Base-by-base conservation (phyloP, 2,329 filamentous ascomycete genomes). In the Graphium sp. region DNA sequence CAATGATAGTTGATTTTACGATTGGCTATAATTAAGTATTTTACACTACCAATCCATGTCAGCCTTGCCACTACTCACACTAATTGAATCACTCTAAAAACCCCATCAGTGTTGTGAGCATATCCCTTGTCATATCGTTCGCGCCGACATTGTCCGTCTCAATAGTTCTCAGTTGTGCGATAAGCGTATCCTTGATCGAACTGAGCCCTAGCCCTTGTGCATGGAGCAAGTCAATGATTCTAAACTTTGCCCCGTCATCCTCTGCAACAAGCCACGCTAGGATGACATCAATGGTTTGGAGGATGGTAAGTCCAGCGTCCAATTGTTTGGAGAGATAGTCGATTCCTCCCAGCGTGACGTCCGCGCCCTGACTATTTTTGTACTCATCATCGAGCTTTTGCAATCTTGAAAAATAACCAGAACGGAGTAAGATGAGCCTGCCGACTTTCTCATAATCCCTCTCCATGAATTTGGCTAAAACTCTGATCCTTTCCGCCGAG, bases 401-500 rank as follows among this genome's bases (percentile, higher is more conserved):
- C 1, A 81, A 72, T 0, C 61, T 55, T 1, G 53, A 56, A 2
- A 91, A 52, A 45, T 84, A 92, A 9, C 80, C 76, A 26, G 69
- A 56, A 22, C 85, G 68, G 26, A 94, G 50, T 34, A 65, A 60
- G 20, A 92, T 49, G 5, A 95, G 58, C 45, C 74, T 81, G 5
- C 47, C 55, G 21, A 83, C 70, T 58, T 95, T 95, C 39, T 76
- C 82, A 47, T 91, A 93, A 38, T 93, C 74, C 46, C 83, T 92
- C 49, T 98, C 89, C 12, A 93, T 78, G 42, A 95, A 95, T 45
- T 98, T 98, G 26, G 85, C 87, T 4, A 95, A 63, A 1, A 77
- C 68, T 4, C 89, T 71, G 40, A 95, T 91, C 5, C 89, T 69
- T 18, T 74, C 64, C 0, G 81, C 62, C 2, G 81, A 84, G 18